Conservation (phyloP, 805 yeast species). For the Ogataea sp. region DNA sequence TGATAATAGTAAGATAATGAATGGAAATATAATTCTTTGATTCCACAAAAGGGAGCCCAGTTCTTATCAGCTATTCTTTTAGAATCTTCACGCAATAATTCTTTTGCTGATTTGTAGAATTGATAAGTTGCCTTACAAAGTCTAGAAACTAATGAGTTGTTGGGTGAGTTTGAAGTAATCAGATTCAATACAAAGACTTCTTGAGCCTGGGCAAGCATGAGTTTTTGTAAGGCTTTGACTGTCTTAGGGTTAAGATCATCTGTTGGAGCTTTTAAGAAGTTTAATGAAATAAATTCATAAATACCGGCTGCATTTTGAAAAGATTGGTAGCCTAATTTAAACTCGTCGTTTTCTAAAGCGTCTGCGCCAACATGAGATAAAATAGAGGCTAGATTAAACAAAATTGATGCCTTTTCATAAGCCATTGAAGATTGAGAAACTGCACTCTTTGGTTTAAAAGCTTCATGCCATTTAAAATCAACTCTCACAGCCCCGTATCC, state of each 20-base stretch:
- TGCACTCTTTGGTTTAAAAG: constrained; percentile 41
- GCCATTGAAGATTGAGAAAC: constrained; percentile 74
- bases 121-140: constrained; percentile 56
- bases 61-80: constrained; percentile 18
- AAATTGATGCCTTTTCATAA: constrained; percentile 79
- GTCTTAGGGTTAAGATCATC: constrained; percentile 66
- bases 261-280: constrained; percentile 85
- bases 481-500: constrained; percentile 43
- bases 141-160: constrained; percentile 59
- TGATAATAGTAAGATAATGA: constrained; percentile 57
- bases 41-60: constrained; percentile 45
- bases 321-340: constrained; percentile 50
- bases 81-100: constrained; percentile 30
- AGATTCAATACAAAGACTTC: constrained; percentile 68
- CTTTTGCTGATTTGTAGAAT: constrained; percentile 45
- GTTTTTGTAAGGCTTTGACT: constrained; percentile 49
- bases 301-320: constrained; percentile 78
- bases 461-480: constrained; percentile 76
- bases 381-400: constrained; percentile 70
- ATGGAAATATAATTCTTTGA: constrained; percentile 47
- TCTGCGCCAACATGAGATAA: constrained; percentile 43
- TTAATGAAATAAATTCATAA: constrained; percentile 61
- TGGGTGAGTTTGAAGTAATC: constrained; percentile 36
- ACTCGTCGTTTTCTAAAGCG: constrained; percentile 29
- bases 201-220: constrained; percentile 84